Conservation (phyloP, 768 basidiomycete genomes). For the Pulveroboletus sp. region DNA sequence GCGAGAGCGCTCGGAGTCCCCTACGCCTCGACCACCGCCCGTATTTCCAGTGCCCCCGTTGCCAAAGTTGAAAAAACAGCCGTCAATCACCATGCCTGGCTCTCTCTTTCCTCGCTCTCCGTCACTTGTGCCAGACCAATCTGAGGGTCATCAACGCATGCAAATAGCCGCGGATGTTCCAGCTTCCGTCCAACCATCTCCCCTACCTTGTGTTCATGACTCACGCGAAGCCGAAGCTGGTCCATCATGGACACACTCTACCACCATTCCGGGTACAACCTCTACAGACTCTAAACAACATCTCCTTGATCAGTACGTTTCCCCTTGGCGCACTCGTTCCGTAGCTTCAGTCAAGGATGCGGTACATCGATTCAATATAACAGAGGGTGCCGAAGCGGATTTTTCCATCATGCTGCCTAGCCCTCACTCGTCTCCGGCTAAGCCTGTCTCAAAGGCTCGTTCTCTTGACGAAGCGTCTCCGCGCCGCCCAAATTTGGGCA, state of each 20-base stretch:
- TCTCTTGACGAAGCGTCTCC: constrained; percentile 15
- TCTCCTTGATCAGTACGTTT: constrained; percentile 16
- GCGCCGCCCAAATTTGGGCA: not conserved
- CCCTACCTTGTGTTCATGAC: not conserved
- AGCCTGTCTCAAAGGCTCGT: constrained; percentile 23
- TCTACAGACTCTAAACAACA: not conserved
- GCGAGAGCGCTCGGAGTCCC: constrained; percentile 19
- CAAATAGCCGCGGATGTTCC: not conserved
- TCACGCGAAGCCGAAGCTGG: constrained; percentile 10
- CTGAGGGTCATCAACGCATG: not conserved
- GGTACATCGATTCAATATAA: constrained; percentile 42
- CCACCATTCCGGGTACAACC: constrained; percentile 3
- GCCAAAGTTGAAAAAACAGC: constrained; percentile 28
- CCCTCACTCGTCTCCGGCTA: constrained; percentile 34
- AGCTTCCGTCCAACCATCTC: not conserved
- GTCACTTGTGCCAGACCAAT: constrained; percentile 49
- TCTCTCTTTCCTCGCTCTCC: constrained; percentile 71
- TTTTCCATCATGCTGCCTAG: constrained; percentile 51
- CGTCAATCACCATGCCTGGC: constrained; percentile 69
- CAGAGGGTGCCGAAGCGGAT: constrained; percentile 41
- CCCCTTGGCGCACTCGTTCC: constrained; percentile 31
- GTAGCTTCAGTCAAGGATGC: constrained; percentile 46
- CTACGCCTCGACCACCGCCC: constrained; percentile 11
- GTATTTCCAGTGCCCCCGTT: constrained; percentile 26
- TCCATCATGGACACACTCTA: constrained; percentile 9